These are phyloP conservation scores for Vitis hybrid DNA, from an alignment of 177 flowering plant species.

Conservation along the genomic window DNA sequence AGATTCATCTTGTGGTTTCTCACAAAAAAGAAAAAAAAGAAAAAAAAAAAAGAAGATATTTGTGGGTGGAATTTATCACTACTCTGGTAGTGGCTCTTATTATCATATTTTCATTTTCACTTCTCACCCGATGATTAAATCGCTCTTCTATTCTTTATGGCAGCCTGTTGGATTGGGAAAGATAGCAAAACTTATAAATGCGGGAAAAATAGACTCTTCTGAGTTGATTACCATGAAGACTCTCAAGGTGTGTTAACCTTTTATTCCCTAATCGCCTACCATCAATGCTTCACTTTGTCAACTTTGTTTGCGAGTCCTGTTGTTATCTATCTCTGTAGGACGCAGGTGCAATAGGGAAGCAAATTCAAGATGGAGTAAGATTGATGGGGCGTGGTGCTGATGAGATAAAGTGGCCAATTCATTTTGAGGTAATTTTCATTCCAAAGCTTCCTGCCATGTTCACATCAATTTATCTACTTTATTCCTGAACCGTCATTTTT, in stretches of 20 bases:
- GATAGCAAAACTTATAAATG: slow-evolving; percentile 93
- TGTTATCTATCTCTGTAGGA: slow-evolving; percentile 43
- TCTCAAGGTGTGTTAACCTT: slow-evolving; percentile 60
- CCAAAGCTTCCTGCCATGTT: background rate
- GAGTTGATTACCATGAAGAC: slow-evolving; percentile 97
- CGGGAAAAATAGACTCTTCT: slow-evolving; percentile 89
- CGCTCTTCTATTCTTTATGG: slow-evolving; percentile 11
- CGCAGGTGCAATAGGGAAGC: slow-evolving; percentile 83
- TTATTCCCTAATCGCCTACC: background rate
- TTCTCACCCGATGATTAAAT: too few species aligned
- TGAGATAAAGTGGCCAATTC: slow-evolving; percentile 92
- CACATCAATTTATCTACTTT: background rate
- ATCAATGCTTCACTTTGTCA: background rate
- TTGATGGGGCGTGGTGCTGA: slow-evolving; percentile 97
- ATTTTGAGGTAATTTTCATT: slow-evolving; percentile 72
- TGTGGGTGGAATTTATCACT: too few species aligned
- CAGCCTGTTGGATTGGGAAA: slow-evolving; percentile 98
- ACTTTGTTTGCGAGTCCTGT: slow-evolving; percentile 7
- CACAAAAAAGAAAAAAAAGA: too few species aligned
- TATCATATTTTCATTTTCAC: background rate
- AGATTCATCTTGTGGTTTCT: too few species aligned
- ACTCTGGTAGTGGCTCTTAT: background rate
- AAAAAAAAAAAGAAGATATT: too few species aligned
- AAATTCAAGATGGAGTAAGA: slow-evolving; percentile 89
- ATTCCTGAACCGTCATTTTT: background rate